These are phyloP conservation scores for Sarocladiaceae sp. DNA, from an alignment of 2,329 filamentous ascomycete species.

Conservation along the genomic window DNA sequence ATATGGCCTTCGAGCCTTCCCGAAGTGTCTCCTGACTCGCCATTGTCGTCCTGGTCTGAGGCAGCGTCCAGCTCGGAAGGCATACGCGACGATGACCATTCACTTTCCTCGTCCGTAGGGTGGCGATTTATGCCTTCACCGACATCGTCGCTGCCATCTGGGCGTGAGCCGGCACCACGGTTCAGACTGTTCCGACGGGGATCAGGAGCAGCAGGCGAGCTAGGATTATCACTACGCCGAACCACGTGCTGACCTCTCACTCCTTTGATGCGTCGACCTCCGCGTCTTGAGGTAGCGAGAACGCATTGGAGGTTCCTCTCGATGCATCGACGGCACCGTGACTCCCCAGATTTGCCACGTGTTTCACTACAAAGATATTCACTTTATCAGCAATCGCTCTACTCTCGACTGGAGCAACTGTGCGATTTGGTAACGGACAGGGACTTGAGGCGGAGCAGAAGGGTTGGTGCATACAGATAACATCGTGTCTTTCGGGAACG, in stretches of 20 bases:
- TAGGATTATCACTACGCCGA: background rate
- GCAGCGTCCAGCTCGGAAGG: constrained; percentile 13
- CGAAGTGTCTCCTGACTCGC: constrained; percentile 14
- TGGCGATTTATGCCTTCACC: constrained; percentile 1
- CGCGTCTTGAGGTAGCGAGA: constrained; percentile 34
- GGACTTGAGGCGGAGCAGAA: background rate
- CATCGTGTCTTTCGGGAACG: constrained; percentile 27
- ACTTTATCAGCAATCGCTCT: background rate
- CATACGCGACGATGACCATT: constrained; percentile 15
- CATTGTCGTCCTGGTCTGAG: constrained; percentile 13
- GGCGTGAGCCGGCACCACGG: background rate
- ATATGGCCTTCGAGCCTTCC: constrained; percentile 32
- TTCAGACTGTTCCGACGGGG: background rate
- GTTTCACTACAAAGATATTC: background rate
- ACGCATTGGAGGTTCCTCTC: constrained; percentile 33
- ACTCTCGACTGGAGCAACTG: background rate
- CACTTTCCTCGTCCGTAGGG: constrained; percentile 12
- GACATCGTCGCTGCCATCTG: background rate
- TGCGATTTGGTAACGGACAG: background rate
- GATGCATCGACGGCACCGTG: constrained; percentile 33
- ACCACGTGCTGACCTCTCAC: constrained; percentile 10
- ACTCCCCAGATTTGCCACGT: constrained; percentile 26
- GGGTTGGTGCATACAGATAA: constrained; percentile 22
- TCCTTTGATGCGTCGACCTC: constrained; percentile 30
- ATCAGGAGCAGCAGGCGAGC: background rate